Percentiles rank a stretch among this genome's conserved stretches.
These are phyloP conservation scores for Colletotrichum sp. DNA, from an alignment of 2,329 filamentous ascomycete species.

Conservation along the genomic window DNA sequence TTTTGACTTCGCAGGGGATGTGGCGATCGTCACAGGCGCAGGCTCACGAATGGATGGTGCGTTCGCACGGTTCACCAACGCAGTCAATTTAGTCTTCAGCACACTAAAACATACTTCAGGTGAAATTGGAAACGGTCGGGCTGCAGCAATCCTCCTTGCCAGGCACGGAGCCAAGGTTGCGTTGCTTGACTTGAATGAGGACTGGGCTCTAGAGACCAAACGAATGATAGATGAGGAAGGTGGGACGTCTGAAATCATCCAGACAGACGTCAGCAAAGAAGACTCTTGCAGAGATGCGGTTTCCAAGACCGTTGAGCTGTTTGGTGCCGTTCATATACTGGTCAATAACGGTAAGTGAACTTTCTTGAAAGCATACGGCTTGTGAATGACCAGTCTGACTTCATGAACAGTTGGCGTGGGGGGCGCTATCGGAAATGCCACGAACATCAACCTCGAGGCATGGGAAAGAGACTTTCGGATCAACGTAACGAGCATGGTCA, in stretches of 20 bases:
- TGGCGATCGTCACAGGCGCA: constrained; percentile 36
- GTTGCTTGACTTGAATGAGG: constrained; percentile 27
- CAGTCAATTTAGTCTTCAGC: neutral
- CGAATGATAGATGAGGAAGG: constrained; percentile 32
- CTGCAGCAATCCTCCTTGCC: constrained; percentile 31
- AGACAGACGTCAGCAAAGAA: constrained; percentile 28
- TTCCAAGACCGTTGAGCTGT: constrained; percentile 25
- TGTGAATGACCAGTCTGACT: neutral
- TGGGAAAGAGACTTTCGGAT: constrained; percentile 41
- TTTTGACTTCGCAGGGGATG: constrained; percentile 31
- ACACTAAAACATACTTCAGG: constrained; percentile 7
- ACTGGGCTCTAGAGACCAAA: constrained; percentile 30
- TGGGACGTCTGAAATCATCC: constrained; percentile 27
- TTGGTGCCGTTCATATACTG: constrained; percentile 29
- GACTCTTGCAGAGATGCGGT: constrained; percentile 26
- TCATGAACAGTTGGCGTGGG: constrained; percentile 26
- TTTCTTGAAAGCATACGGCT: neutral
- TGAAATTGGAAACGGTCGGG: constrained; percentile 33
- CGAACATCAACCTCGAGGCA: constrained; percentile 25
- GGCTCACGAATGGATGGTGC: constrained; percentile 27
- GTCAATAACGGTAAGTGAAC: constrained; percentile 29
- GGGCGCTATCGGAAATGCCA: neutral
- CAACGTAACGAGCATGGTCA: constrained; percentile 70
- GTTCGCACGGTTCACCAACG: neutral
- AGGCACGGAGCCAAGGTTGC: constrained; percentile 30